Conservation (phyloP, 2,329 filamentous ascomycete species). For the Aspergillus fumigatus region DNA sequence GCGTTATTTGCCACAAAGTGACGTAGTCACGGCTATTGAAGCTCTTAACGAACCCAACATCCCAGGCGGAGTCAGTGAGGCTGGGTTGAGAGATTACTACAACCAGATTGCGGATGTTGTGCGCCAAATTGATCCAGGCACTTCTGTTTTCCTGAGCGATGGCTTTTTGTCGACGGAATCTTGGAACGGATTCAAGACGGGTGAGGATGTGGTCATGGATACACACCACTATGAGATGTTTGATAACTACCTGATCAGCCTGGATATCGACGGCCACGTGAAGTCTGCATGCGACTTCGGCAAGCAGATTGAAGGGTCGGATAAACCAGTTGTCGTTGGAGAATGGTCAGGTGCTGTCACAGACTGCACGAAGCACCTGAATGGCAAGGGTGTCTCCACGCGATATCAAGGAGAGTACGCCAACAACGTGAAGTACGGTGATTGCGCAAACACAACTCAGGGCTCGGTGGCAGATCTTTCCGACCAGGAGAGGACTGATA, state of each 20-base stretch:
- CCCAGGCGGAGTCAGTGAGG: slow-evolving; percentile 38
- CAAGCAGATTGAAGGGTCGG: slow-evolving; percentile 41
- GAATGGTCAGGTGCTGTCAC: slow-evolving; percentile 68
- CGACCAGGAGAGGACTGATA: slow-evolving; percentile 31
- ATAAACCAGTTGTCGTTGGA: slow-evolving; percentile 65
- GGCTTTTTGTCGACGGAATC: slow-evolving; percentile 43
- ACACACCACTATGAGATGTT: slow-evolving; percentile 68
- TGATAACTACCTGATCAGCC: slow-evolving; percentile 46
- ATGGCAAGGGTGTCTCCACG: slow-evolving; percentile 56
- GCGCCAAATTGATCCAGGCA: slow-evolving; percentile 42
- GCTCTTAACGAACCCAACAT: slow-evolving; percentile 43
- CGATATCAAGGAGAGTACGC: slow-evolving; percentile 54
- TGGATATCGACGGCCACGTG: slow-evolving; percentile 51
- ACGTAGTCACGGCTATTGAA: slow-evolving; percentile 53
- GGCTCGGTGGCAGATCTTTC: slow-evolving; percentile 44
- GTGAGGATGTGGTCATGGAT: slow-evolving; percentile 56
- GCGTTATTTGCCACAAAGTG: slow-evolving; percentile 53
- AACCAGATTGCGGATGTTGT: slow-evolving; percentile 49
- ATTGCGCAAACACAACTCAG: slow-evolving; percentile 49
- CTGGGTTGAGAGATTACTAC: slow-evolving; percentile 50
- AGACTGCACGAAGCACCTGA: slow-evolving; percentile 50
- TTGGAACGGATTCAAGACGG: slow-evolving; percentile 60
- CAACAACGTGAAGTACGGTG: slow-evolving; percentile 47
- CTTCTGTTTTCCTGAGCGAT: slow-evolving; percentile 53
- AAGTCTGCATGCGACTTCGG: slow-evolving; percentile 54